Evolutionary conservation across 306 rosid genomes (phyloP), one percentile per base, ranked within the genome.

Genomic region (Trifolium pratense): DNA sequence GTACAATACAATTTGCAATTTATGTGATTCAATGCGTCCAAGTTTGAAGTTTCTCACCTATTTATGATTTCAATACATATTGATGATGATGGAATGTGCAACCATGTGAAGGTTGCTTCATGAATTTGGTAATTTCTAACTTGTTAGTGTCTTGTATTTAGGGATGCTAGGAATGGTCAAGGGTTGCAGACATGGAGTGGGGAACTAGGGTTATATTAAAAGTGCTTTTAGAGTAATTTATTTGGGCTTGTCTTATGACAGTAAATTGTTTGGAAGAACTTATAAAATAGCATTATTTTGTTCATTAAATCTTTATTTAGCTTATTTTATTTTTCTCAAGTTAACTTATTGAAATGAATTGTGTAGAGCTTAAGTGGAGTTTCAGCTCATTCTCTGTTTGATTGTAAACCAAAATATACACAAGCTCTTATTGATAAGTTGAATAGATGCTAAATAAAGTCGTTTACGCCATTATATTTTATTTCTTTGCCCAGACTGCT

Each of bases 401-500:
- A 29, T 29, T 59, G 40, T 29, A 59, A 58, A 59, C 31, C 37
- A 26, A 25, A 7, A 6, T 57, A 23, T 13, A 57, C 39, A 57
- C 0, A 57, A 12, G 1, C 64, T 13, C 53, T n/a, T 42, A 42
- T 11, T 11, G 15, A 11, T 12, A 42, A 42, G 48, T 42, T 42
- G n/a, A 42, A 42, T 40, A 42, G 12, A 42, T 42, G 48, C 34
- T 21, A 13, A 49, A 48, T 15, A 48, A 16, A 7, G 6, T 16
- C 2, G 21, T 36, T 6, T 36, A 36, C 39, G 9, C 39, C 9
- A 7, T 36, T 36, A 36, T 36, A 36, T 36, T 70, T 36, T 16
- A 64, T 66, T 26, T 73, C 25, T 70, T 62, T 79, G 68, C 63
- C 71, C 86, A 94, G 99, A 94, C 91, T 67, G 99, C 96, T 65